Base-by-base conservation (phyloP, 2,329 filamentous ascomycete genomes). In the Reticulascus tulasneorum region DNA sequence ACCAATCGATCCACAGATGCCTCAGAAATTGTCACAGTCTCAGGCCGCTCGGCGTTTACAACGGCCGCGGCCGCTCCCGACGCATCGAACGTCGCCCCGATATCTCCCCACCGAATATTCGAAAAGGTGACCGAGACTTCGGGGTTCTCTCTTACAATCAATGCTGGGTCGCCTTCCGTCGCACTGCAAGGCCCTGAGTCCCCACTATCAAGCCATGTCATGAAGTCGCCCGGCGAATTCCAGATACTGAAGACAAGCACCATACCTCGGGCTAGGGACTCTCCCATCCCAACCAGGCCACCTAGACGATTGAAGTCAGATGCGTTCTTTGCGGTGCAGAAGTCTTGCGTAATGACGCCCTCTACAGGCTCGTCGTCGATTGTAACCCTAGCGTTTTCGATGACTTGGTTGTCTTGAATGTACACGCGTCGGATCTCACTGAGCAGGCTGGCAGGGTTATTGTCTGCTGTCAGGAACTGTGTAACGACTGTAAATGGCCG, bases 151-250 rank as follows among this genome's bases (percentile, higher is more conserved):
- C 66, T 53, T 21, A 64, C 53, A 36, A 81, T 67, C 18, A 62
- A 59, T 7, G 48, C 39, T 3, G 77, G 75, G 43, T 72, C 56
- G 4, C 77, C 77, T 51, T 75, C 71, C 1, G 67, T 72, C 0
- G 59, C 59, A 43, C 63, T 68, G 52, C 77, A 81, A 19, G 75
- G 75, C 0, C 77, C 77, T 4, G 67, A 55, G 23, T 56, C 59
- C 7, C 65, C 60, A 33, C 62, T 56, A 47, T 79, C 74, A 9
- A 79, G 61, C 75, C 75, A 79, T 27, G 68, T 64, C 75, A 79
- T 79, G 42, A 65, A 71, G 27, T 63, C 64, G 10, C 61, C 50
- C 11, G 65, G 58, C 40, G 76, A 71, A 57, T 71, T 73, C 75
- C 75, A 79, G 44, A 79, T 65, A 50, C 64, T 67, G 45, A 79